Base-by-base conservation (phyloP, 2,329 filamentous ascomycete genomes). In the Botryotinia convoluta region DNA sequence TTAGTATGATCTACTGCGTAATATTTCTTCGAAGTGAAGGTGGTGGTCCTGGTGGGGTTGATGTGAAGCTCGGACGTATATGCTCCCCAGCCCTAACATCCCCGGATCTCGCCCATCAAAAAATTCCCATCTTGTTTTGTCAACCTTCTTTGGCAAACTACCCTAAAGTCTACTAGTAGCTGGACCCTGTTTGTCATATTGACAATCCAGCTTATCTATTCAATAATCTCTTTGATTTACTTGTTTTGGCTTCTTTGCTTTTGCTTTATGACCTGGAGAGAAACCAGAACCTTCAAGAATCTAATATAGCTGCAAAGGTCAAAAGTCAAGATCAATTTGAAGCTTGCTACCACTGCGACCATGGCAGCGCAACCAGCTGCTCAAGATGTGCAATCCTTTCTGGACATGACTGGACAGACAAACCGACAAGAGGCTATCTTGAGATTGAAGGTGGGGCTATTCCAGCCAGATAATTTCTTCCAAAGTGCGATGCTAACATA, bases 401-500 rank as follows among this genome's bases (percentile, higher is more conserved):
- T 72, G 26, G 63, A 69, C 14, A 72, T 69, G 71, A 68, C 65
- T 44, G 71, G 71, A 32, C 65, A 57, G 26, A 72, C 61, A 57
- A 59, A 69, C 26, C 39, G 71, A 45, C 61, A 60, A 69, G 71
- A 72, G n/a, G 71, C 65, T 44, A 68, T 72, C 26, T 64, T 39
- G 35, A 69, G 71, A 42, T 42, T 72, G 32, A 72, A 72, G 63
- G 71, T 72, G 42, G 62, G 42, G 42, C 35, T 32, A 16, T 26
- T 48, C 37, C 7, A 18, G 37, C 8, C 39, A 69, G 18, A 69
- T n/a, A 26, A 39, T 32, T 44, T 16, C 22, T n/a, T 16, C 12
- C 16, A 32, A 29, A 39, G 29, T 10, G 39, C 29, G 8, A 29
- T 65, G 75, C 77, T 79, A 54, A 80, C 51, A 5, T 57, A n/a